These are phyloP conservation scores for Russula lepida DNA, from an alignment of 768 basidiomycete genomes.

Conservation along the genomic window DNA sequence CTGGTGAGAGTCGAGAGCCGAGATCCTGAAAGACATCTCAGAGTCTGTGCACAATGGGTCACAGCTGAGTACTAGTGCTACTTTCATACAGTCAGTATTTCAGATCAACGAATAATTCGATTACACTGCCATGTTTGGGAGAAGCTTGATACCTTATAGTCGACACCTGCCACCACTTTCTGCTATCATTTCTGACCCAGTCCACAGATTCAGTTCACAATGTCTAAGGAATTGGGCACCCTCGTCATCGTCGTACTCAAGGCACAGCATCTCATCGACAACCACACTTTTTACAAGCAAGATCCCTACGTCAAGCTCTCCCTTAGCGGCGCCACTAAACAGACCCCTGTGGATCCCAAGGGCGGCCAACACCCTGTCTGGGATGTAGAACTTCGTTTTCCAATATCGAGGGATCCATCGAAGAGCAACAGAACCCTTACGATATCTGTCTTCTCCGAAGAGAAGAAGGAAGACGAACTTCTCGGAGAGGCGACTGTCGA, in stretches of 20 bases:
- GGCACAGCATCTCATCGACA: slow-evolving; percentile 74
- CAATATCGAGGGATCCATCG: slow-evolving; percentile 48
- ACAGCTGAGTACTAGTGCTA: neutral
- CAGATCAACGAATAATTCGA: neutral
- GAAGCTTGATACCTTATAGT: neutral
- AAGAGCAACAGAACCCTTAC: slow-evolving; percentile 56
- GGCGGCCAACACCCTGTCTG: slow-evolving; percentile 92
- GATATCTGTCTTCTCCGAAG: slow-evolving; percentile 75
- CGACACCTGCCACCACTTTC: neutral
- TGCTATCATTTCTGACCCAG: neutral
- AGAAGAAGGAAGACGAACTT: slow-evolving; percentile 61
- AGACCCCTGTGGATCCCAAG: slow-evolving; percentile 66
- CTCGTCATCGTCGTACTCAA: slow-evolving; percentile 81
- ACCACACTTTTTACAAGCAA: slow-evolving; percentile 83
- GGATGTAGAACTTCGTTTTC: slow-evolving; percentile 82
- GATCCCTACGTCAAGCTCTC: slow-evolving; percentile 71
- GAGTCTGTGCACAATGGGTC: no score
- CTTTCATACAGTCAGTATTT: no score
- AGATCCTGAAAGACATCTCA: no score
- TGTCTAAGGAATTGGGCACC: slow-evolving; percentile 49
- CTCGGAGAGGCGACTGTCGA: slow-evolving; percentile 72
- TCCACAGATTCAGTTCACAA: neutral
- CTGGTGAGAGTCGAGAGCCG: no score
- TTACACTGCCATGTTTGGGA: neutral
- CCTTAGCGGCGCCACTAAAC: slow-evolving; percentile 52